Conservation (phyloP, 495 filamentous ascomycete genomes). For the Hypoxylon trugodes region DNA sequence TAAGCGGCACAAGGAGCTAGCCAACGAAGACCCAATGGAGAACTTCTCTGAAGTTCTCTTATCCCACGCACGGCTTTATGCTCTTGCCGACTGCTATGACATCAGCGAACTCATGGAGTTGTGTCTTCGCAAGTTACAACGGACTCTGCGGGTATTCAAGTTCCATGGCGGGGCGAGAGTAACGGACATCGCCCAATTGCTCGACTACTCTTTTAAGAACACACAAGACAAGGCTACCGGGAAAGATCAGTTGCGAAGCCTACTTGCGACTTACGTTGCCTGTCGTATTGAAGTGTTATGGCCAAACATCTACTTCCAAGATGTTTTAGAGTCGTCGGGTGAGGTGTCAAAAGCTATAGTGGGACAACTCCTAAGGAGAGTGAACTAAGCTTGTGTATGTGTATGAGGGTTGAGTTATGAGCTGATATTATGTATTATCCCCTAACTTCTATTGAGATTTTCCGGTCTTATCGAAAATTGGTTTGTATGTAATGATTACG, state of each 20-base stretch:
- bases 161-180: slow-evolving; percentile 14
- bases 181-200: slow-evolving; percentile 20
- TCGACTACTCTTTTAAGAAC: slow-evolving; percentile 29
- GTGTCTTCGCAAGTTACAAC: slow-evolving; percentile 13
- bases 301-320: slow-evolving; percentile 14
- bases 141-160: slow-evolving; percentile 15
- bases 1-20: not conserved
- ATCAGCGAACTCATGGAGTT: slow-evolving; percentile 10
- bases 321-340: slow-evolving; percentile 19
- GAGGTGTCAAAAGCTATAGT: slow-evolving; percentile 20
- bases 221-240: not conserved
- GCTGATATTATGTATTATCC: not conserved
- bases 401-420: not conserved
- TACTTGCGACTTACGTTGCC: slow-evolving; percentile 26
- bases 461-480: no score
- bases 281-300: slow-evolving; percentile 26
- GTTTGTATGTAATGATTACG: no score
- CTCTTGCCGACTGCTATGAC: slow-evolving; percentile 23
- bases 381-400: not conserved
- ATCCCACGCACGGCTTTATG: slow-evolving; percentile 29
- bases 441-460: not conserved
- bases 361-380: slow-evolving; percentile 14
- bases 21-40: not conserved
- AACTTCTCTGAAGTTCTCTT: slow-evolving; percentile 28
- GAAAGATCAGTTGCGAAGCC: slow-evolving; percentile 8